Percentiles rank a stretch among this genome's conserved stretches.
Evolutionary conservation across 768 basidiomycete species (phyloP).

Genomic region (Russula sp.): DNA sequence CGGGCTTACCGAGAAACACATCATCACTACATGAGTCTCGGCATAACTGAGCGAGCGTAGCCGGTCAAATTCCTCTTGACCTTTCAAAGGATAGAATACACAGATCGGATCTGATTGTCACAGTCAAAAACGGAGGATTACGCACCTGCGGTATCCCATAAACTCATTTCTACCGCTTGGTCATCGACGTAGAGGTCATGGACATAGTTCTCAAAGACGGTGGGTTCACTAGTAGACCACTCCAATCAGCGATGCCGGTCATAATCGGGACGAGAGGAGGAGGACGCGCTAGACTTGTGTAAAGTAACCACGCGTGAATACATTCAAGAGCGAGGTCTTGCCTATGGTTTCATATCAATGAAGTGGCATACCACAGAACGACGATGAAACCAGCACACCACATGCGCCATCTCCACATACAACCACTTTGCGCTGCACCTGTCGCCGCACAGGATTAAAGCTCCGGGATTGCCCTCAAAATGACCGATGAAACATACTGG

Average conservation of each 20-base stretch:
- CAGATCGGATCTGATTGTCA: conserved; percentile 8
- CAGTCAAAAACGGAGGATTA: neutral
- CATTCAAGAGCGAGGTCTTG: conserved; percentile 81
- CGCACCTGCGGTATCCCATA: conserved; percentile 97
- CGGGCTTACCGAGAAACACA: conserved; percentile 81
- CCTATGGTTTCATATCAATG: conserved; percentile 33
- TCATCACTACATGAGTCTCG: conserved; percentile 93
- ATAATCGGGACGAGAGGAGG: neutral
- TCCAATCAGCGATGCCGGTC: neutral
- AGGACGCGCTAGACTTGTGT: conserved; percentile 84
- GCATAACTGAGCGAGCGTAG: conserved; percentile 92
- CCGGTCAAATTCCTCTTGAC: conserved; percentile 94
- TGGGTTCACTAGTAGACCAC: conserved; percentile 57
- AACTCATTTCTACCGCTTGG: conserved; percentile 78
- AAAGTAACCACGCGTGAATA: conserved; percentile 87
- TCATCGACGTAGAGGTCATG: conserved; percentile 85
- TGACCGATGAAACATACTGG: neutral
- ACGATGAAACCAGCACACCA: conserved; percentile 42
- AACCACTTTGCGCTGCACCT: conserved; percentile 60
- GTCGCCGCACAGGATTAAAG: neutral
- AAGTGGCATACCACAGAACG: conserved; percentile 10
- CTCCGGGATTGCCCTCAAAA: neutral
- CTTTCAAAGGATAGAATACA: conserved; percentile 36
- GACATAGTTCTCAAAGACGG: conserved; percentile 97
- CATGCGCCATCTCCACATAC: conserved; percentile 98